Base-by-base conservation (phyloP, 768 basidiomycete species). In the Boletus insuetus region DNA sequence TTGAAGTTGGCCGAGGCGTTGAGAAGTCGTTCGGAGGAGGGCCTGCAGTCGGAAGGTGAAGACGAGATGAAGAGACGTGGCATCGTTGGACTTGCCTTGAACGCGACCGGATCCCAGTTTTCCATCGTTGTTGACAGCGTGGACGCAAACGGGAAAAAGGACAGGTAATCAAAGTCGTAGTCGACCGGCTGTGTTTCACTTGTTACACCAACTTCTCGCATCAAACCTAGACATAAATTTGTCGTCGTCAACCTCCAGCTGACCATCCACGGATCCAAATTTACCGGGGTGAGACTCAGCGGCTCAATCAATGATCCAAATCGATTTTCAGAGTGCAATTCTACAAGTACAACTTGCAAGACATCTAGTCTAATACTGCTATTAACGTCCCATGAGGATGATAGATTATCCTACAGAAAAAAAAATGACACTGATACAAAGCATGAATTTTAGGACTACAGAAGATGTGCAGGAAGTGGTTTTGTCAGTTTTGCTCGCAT, bases 1-100 rank as follows among this genome's bases (percentile, higher is more conserved):
- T 64, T 88, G 86, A 17, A 88, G 67, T 60, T 90, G 87, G 19
- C 84, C 84, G 29, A 91, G 75, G 48, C 78, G 78, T 58, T 87
- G 84, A 44, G 81, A 81, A 9, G 87, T 79, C 24, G 81, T 74
- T 55, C 84, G 79, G 45, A 91, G 75, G 55, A 87, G 82, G 19
- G 77, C 72, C 89, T 91, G 59, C 31, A 17, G 40, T 37, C 26
- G 12, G 38, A 41, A 20, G 24, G 31, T 38, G 44, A 51, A 46
- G 10, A 12, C 29, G 38, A 35, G 10, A 32, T 31, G 2, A 41
- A 32, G n/a, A n/a, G 17, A 39, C 9, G 16, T 0, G n/a, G 20
- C 7, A 24, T 5, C 20, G 2, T 49, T 24, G 32, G 39, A 63
- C 68, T 55, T 50, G 61, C 71, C 64, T 69, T 73, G 60, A 66